Evolutionary conservation across 306 rosid species (phyloP), one percentile per base, ranked within the genome.

Genomic region (Quercus ilex): DNA sequence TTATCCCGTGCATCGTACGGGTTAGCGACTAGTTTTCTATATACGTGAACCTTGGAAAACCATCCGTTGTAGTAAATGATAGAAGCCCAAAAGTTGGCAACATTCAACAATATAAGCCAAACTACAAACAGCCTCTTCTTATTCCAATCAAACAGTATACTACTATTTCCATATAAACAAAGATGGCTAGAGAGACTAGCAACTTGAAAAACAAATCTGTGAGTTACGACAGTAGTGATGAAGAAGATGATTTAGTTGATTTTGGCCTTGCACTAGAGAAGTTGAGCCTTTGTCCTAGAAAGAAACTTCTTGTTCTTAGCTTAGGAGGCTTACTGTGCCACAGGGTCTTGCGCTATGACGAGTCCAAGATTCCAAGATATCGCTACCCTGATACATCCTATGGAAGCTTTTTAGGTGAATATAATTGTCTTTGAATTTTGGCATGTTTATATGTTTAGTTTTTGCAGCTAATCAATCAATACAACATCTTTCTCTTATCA

Each of bases 281-380:
- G 51, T 79, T 77, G 26, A 84, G 52, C 23, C 69, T 77, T 28
- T 78, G 74, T 17, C 86, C 83, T 12, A 82, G 74, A 21, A 85
- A 85, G 79, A 85, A 85, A 70, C 81, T 85, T 64, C 69, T 82
- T 23, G 78, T 85, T 57, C 57, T 85, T 28, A 46, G 83, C 19
- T 41, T 79, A 6, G 86, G 85, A 58, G 86, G 88, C 1, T 78
- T 85, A 68, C 79, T 82, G 0, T 85, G 83, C 58, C 76, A 81
- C 3, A 74, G 86, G 41, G 77, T 79, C 19, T 30, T 3, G 55
- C 76, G 76, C 13, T 14, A 49, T 11, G 69, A 25, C 28, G 13
- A 12, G 5, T 18, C 53, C 23, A 15, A 72, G 1, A 1, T 75
- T 9, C 86, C 86, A 1, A 76, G 0, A 20, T 5, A 1, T n/a